Evolutionary conservation across 2,329 filamentous ascomycete species (phyloP).

Genomic region (Cephalotrichum gorgonifer): DNA sequence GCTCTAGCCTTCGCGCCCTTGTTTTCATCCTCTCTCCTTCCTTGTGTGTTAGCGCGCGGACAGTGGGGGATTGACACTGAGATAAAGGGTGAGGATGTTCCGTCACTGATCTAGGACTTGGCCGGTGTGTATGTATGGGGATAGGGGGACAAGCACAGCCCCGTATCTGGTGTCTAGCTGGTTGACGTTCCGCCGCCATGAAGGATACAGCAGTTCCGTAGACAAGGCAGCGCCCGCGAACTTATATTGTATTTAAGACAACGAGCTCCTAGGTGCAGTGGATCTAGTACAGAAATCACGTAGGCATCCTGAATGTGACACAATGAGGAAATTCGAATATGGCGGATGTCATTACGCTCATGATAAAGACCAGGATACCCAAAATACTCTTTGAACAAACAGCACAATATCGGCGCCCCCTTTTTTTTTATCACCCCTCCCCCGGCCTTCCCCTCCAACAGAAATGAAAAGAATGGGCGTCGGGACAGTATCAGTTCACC

Average conservation of each 20-base stretch:
- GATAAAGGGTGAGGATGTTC: no score
- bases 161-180: no score
- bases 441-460: not conserved
- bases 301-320: not conserved
- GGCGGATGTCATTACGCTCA: not conserved
- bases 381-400: not conserved
- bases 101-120: no score
- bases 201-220: not conserved
- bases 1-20: no score
- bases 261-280: not conserved
- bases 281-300: no score
- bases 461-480: not conserved
- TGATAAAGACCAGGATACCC: not conserved
- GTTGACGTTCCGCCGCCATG: not conserved
- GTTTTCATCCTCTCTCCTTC: no score
- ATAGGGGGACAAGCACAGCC: no score
- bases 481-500: constrained; percentile 9
- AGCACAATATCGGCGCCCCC: not conserved
- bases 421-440: not conserved
- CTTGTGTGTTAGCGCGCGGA: no score
- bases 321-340: not conserved
- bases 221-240: not conserved
- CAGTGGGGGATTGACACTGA: no score
- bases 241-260: not conserved
- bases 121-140: no score